Conservation (phyloP, 768 basidiomycete genomes). For the Boletus huronensis region DNA sequence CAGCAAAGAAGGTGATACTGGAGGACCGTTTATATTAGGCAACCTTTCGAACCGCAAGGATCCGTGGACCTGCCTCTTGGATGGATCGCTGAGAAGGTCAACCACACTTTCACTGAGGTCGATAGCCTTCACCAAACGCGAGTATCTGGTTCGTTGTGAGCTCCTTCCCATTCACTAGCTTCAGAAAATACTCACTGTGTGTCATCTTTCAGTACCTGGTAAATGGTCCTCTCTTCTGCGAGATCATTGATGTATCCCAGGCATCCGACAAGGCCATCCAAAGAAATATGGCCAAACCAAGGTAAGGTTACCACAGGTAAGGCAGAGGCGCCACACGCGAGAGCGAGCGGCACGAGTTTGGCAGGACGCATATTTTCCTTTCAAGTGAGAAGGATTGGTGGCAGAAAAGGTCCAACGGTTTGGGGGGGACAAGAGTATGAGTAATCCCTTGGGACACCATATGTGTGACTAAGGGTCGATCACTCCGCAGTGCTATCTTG, state of each 20-base stretch:
- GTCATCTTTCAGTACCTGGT: constrained; percentile 12
- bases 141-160: constrained; percentile 6
- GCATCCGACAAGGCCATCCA: constrained; percentile 9
- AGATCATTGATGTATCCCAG: constrained; percentile 1
- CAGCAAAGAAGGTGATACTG: constrained; percentile 15
- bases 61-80: constrained; percentile 4
- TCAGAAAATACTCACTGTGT: constrained; percentile 2
- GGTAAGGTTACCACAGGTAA: constrained; percentile 17
- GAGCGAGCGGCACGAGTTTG: constrained; percentile 7
- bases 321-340: constrained; percentile 13
- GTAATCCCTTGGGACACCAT: not conserved
- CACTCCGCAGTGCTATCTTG: constrained; percentile 8
- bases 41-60: not conserved
- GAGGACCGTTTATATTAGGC: not conserved
- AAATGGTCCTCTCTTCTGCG: constrained; percentile 7
- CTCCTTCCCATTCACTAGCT: not conserved
- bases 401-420: not conserved
- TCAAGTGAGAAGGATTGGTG: not conserved
- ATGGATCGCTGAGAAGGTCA: constrained; percentile 9
- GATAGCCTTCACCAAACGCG: constrained; percentile 11
- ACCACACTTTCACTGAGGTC: constrained; percentile 15
- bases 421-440: not conserved
- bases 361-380: constrained; percentile 16
- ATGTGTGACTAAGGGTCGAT: not conserved
- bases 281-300: constrained; percentile 24